Percentiles rank a stretch among this genome's conserved stretches.
phyloP scores from a whole-genome alignment of 805 yeast genomes.

The Saccharomycopsis olivae region DNA sequence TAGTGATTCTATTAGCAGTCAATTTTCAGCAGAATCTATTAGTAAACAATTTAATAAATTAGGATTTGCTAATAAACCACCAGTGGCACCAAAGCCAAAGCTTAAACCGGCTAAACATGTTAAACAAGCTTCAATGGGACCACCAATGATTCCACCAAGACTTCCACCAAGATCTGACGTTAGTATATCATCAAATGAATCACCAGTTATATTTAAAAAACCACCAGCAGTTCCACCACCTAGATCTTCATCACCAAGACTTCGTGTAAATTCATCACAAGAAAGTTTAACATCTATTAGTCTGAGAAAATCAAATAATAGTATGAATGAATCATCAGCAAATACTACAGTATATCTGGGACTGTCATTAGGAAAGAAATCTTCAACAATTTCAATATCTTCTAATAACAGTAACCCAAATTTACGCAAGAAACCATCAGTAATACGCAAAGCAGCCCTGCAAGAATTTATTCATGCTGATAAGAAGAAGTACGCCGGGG shows the following conservation, averaged over 20 bases:
- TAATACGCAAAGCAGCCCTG: background rate
- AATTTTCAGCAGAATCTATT: no score
- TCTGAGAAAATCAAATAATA: background rate
- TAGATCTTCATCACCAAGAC: slow-evolving; percentile 1
- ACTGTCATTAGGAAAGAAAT: no score
- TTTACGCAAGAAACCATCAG: slow-evolving; percentile 1
- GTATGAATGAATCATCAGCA: background rate
- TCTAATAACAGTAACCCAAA: background rate
- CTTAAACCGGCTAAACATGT: no score
- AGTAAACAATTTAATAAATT: no score
- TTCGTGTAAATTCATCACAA: slow-evolving; percentile 1
- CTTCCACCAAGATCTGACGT: background rate
- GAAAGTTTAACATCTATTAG: slow-evolving; percentile 4
- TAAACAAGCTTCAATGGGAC: no score
- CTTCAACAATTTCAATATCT: background rate
- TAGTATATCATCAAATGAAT: background rate
- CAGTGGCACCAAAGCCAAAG: no score
- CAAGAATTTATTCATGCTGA: slow-evolving; percentile 13
- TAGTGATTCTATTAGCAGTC: no score
- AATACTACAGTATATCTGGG: background rate
- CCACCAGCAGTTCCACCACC: slow-evolving; percentile 3
- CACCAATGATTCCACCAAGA: no score
- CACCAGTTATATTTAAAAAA: background rate
- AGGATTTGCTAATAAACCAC: no score
- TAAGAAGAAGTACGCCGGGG: slow-evolving; percentile 16